Evolutionary conservation across 768 basidiomycete species (phyloP).

Genomic region (Pleurotus platypus): DNA sequence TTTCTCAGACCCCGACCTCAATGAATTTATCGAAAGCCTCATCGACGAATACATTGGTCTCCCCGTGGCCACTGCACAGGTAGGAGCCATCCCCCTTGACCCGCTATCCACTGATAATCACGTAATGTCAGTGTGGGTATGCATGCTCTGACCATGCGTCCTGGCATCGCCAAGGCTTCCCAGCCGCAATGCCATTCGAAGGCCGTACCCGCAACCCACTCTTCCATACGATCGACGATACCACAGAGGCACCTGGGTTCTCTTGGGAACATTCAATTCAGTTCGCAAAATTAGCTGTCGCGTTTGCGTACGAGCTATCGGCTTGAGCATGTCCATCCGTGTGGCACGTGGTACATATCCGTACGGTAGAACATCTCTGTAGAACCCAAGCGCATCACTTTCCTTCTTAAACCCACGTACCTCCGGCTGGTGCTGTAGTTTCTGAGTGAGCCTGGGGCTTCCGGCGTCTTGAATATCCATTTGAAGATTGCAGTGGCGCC

Average conservation of each 20-base stretch:
- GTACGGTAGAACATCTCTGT: no score
- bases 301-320: slow-evolving; percentile 2
- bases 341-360: no score
- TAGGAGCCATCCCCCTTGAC: neutral
- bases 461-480: no score
- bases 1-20: neutral
- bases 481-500: no score
- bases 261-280: slow-evolving; percentile 1
- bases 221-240: neutral
- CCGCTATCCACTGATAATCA: neutral
- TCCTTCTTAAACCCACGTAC: no score
- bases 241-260: neutral
- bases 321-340: neutral
- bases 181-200: slow-evolving; percentile 4
- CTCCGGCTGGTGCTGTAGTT: no score
- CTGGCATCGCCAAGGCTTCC: neutral
- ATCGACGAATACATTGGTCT: neutral
- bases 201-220: neutral
- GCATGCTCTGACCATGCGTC: slow-evolving; percentile 1
- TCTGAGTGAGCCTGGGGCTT: no score
- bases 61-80: neutral
- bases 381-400: no score
- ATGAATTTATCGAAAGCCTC: neutral
- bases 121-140: neutral
- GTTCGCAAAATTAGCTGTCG: slow-evolving; percentile 1